A percentile compares a stretch with the other conserved stretches of the same genome.
phyloP scores from a whole-genome alignment of 2,329 filamentous ascomycete genomes.

The Fusarium beomiforme region DNA sequence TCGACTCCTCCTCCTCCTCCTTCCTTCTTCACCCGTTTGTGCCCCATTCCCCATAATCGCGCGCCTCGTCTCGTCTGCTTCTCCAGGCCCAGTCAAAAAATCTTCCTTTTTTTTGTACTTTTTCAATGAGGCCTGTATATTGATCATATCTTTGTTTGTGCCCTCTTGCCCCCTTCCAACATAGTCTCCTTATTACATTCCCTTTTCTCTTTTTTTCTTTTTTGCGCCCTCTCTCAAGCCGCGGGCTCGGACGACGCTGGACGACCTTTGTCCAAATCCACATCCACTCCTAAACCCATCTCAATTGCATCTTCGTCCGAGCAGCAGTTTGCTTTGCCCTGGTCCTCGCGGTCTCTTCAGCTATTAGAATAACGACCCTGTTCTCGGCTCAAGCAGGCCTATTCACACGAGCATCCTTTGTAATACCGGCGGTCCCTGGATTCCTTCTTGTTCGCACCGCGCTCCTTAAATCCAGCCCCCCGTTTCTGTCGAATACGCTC shows the following conservation, averaged over 20 bases:
- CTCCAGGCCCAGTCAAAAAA: constrained; percentile 44
- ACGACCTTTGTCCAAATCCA: constrained; percentile 36
- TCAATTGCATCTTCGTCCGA: constrained; percentile 39
- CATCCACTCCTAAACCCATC: constrained; percentile 30
- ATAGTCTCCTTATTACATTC: constrained; percentile 34
- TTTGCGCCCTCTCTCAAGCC: constrained; percentile 38
- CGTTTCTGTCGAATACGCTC: constrained; percentile 38
- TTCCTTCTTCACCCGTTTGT: constrained; percentile 38
- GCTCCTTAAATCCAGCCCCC: constrained; percentile 41
- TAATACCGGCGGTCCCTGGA: constrained; percentile 49
- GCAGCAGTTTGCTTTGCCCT: constrained; percentile 36
- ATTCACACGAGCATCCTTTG: constrained; percentile 46
- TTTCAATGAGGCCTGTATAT: constrained; percentile 52
- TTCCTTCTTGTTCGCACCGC: constrained; percentile 42
- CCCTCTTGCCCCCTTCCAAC: constrained; percentile 22
- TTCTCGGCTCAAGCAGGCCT: constrained; percentile 32
- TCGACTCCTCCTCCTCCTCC: constrained; percentile 37
- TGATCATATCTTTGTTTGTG: constrained; percentile 49
- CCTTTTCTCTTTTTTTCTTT: constrained; percentile 40
- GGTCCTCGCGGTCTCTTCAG: constrained; percentile 26
- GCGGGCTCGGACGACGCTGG: constrained; percentile 45
- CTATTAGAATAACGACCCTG: constrained; percentile 32
- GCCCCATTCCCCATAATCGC: constrained; percentile 38
- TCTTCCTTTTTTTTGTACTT: constrained; percentile 37
- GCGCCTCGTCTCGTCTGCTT: constrained; percentile 40